Base-by-base conservation (phyloP, 1,284 basidiomycete genomes). In the Trametes versicolor region DNA sequence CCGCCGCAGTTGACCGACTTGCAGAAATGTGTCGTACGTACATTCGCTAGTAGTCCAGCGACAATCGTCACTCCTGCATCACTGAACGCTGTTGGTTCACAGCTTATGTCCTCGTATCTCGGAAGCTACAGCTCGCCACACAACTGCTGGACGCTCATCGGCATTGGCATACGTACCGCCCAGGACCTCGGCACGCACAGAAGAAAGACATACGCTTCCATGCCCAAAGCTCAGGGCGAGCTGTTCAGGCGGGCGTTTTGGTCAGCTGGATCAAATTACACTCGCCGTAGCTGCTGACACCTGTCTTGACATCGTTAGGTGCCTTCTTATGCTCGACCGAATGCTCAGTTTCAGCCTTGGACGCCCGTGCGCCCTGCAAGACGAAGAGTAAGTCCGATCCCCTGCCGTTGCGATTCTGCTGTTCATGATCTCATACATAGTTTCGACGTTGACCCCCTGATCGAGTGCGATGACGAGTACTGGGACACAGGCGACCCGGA, bases 361-460 rank as follows among this genome's bases (percentile, higher is more conserved):
- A 8, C 81, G 95, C 21, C 92, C 94, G 0, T 90, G 92, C 73
- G 90, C 90, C 1, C 87, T 95, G 43, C 91, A 94, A 61, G 93
- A 96, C 64, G 93, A 95, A 74, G 95, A 96, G 92, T 93, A 69
- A 37, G 13, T n/a, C 27, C 17, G 1, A 19, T 2, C 50, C 13
- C 2, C 21, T 8, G 12, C 12, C n/a, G n/a, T n/a, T n/a, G n/a
- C n/a, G n/a, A 7, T 21, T 4, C 4, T 13, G 23, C 45, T 48
- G 21, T 27, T 32, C 4, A 29, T 34, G 25, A 45, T 49, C 59
- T 23, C 41, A 32, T 17, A 1, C 53, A 3, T 32, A 85, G 84
- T 69, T 85, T 88, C 68, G 89, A 91, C 68, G 79, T 87, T 4
- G 86, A 87, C 39, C 79, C 85, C 21, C 87, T 88, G 0, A 72